These are phyloP conservation scores for Helotiales sp. DNA, from an alignment of 2,329 filamentous ascomycete species.

Conservation along the genomic window DNA sequence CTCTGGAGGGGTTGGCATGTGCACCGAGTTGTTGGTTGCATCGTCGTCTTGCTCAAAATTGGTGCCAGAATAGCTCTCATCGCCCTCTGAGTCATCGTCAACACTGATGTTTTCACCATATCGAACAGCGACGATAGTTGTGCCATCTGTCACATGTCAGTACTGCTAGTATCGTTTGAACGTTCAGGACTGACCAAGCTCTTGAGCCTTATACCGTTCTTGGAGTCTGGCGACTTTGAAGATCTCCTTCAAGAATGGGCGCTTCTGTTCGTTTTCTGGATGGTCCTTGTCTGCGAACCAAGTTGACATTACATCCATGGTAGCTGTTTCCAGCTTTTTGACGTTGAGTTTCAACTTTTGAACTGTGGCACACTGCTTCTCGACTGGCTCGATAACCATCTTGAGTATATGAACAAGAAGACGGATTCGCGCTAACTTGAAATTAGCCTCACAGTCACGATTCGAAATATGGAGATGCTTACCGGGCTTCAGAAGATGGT, in stretches of 20 bases:
- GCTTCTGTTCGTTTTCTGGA: conserved; percentile 59
- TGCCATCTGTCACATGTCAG: conserved; percentile 24
- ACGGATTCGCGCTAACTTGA: conserved; percentile 58
- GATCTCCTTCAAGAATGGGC: conserved; percentile 61
- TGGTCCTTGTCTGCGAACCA: conserved; percentile 63
- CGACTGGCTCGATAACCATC: conserved; percentile 51
- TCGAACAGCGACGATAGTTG: conserved; percentile 31
- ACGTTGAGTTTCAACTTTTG: conserved; percentile 54
- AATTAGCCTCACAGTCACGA: neutral
- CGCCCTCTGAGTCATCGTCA: conserved; percentile 33
- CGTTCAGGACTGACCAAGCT: conserved; percentile 55
- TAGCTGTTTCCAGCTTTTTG: conserved; percentile 61
- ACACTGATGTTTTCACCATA: conserved; percentile 28
- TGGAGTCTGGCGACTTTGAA: conserved; percentile 64
- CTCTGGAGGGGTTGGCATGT: conserved; percentile 30
- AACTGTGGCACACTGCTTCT: conserved; percentile 50
- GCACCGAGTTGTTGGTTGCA: neutral
- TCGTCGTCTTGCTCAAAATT: conserved; percentile 37
- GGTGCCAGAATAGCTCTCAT: conserved; percentile 28
- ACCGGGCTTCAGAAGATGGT: conserved; percentile 74
- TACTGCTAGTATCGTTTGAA: neutral
- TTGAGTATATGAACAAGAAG: conserved; percentile 65
- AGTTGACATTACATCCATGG: conserved; percentile 60
- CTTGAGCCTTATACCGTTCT: conserved; percentile 59
- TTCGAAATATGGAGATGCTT: conserved; percentile 29